Evolutionary conservation across 2,329 filamentous ascomycete species (phyloP).

Genomic region (Ophiocordyceps camponoti-rufipedis): DNA sequence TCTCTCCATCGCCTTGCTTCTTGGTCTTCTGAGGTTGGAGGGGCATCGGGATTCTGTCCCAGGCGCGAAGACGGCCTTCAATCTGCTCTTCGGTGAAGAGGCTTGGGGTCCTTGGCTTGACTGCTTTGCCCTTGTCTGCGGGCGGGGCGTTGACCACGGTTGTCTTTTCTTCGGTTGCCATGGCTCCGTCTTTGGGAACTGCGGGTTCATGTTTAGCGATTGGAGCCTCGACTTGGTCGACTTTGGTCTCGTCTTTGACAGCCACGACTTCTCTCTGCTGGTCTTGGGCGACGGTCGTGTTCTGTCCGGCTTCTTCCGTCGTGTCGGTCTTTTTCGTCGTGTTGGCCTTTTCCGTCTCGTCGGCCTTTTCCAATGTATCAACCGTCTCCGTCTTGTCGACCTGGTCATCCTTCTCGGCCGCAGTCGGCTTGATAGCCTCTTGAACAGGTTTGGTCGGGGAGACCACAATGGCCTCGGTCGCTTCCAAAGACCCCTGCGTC

Average conservation of each 20-base stretch:
- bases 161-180: neutral
- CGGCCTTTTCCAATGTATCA: too few relatives aligned
- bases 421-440: neutral
- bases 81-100: slow-evolving; percentile 14
- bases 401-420: neutral
- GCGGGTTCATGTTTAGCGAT: neutral
- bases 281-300: too few relatives aligned
- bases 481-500: neutral
- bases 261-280: neutral
- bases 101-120: slow-evolving; percentile 5
- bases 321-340: too few relatives aligned
- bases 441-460: neutral
- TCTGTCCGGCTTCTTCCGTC: too few relatives aligned
- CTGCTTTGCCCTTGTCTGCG: neutral
- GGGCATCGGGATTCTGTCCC: slow-evolving; percentile 17
- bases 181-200: neutral
- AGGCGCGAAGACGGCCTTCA: slow-evolving; percentile 12
- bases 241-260: too few relatives aligned
- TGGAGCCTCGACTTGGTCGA: too few relatives aligned
- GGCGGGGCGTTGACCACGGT: too few relatives aligned
- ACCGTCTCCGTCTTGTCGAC: too few relatives aligned
- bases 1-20: neutral
- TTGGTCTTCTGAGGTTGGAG: slow-evolving; percentile 7
- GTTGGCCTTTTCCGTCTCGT: too few relatives aligned
- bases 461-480: too few relatives aligned